Percentiles rank a stretch among this genome's conserved stretches.
phyloP scores from a whole-genome alignment of 768 basidiomycete genomes.

The Tylopilus sp. region DNA sequence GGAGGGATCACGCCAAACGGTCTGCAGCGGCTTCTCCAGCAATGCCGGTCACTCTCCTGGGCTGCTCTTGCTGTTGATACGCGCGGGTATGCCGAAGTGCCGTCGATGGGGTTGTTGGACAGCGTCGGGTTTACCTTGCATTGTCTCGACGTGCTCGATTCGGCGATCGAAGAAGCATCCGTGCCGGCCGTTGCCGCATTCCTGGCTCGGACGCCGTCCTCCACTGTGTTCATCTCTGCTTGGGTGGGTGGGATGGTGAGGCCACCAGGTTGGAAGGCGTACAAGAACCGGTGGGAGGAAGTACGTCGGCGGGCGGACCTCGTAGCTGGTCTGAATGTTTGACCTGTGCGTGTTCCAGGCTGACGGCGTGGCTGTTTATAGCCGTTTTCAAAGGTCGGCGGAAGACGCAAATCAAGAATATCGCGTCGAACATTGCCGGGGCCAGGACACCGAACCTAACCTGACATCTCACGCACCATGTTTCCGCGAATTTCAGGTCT shows the following conservation, averaged over 20 bases:
- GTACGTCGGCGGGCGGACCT: background rate
- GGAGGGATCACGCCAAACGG: background rate
- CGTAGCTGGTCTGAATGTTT: too few relatives aligned
- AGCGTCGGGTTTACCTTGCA: background rate
- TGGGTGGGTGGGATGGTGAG: background rate
- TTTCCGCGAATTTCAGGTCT: too few relatives aligned
- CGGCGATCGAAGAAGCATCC: background rate
- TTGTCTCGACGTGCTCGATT: background rate
- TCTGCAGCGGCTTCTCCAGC: background rate
- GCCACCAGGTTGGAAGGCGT: background rate
- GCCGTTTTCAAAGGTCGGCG: too few relatives aligned
- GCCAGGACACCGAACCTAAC: too few relatives aligned
- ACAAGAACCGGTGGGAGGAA: background rate
- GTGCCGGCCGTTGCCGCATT: background rate
- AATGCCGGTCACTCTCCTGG: too few relatives aligned
- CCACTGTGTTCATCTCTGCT: too few relatives aligned
- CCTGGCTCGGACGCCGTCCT: background rate
- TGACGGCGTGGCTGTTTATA: too few relatives aligned
- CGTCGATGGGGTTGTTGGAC: background rate
- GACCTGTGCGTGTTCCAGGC: too few relatives aligned
- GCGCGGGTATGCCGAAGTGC: background rate
- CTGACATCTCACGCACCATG: too few relatives aligned
- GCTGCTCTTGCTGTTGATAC: background rate
- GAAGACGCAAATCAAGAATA: too few relatives aligned
- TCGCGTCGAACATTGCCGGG: too few relatives aligned